Percentiles rank a stretch among this genome's conserved stretches.
Conservation (phyloP, 305 asterid genomes). For the Fraxinus sp. region DNA sequence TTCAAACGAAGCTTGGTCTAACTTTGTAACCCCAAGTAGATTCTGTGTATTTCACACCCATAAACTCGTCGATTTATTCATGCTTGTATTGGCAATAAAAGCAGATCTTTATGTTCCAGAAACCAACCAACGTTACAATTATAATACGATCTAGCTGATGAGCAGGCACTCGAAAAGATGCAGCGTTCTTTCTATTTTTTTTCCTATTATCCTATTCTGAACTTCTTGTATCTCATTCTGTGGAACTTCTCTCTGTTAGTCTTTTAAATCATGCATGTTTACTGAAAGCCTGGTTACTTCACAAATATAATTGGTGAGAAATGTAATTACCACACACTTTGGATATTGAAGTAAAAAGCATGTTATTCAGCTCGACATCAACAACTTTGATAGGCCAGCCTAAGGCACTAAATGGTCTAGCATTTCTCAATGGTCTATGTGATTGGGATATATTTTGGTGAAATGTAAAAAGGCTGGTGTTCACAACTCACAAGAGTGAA, state of each 20-base stretch:
- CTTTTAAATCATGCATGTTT: neutral
- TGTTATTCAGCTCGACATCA: neutral
- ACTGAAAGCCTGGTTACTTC: neutral
- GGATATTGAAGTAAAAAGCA: neutral
- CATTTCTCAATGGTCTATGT: neutral
- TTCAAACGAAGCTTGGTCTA: neutral
- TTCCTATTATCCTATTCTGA: neutral
- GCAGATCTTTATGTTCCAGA: neutral
- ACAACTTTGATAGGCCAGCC: neutral
- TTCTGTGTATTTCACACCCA: neutral
- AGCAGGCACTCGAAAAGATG: neutral
- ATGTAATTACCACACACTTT: neutral
- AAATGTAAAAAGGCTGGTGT: neutral
- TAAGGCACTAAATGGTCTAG: neutral
- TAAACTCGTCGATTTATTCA: neutral
- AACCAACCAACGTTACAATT: neutral
- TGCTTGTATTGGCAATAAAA: neutral
- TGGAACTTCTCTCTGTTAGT: neutral
- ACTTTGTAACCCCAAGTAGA: neutral
- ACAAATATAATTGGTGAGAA: neutral
- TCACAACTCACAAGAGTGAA: neutral
- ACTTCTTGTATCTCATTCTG: neutral
- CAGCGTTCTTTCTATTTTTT: neutral
- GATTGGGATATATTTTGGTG: neutral
- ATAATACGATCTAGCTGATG: neutral